Evolutionary conservation across 225 moss, liverwort and hornwort genomes (phyloP).

Genomic region (Pleurozium schreberi): DNA sequence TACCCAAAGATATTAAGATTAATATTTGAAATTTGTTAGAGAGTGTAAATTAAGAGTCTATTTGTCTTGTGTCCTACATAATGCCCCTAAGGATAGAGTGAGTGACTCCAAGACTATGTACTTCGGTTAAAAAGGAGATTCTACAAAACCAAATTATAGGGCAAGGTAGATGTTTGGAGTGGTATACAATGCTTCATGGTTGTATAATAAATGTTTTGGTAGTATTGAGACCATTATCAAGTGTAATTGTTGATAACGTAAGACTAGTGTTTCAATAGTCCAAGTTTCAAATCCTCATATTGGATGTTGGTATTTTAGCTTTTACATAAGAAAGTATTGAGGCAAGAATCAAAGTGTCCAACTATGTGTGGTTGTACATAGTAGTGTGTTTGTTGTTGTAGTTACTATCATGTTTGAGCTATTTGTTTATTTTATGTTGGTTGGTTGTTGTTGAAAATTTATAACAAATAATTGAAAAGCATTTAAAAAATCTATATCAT

Average conservation of each 20-base stretch:
- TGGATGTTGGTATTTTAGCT: background rate
- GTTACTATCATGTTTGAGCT: too few relatives aligned
- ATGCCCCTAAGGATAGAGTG: background rate
- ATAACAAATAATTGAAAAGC: background rate
- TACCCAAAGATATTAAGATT: background rate
- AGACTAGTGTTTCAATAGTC: background rate
- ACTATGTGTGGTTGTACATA: too few relatives aligned
- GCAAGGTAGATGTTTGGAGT: rapidly evolving
- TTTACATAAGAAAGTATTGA: background rate
- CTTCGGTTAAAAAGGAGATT: background rate
- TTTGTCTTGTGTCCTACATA: background rate
- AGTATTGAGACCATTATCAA: rapidly evolving
- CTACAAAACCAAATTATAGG: background rate
- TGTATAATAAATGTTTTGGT: background rate
- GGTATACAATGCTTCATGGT: background rate
- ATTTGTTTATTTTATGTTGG: too few relatives aligned
- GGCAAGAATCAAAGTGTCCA: background rate
- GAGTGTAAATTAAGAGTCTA: background rate
- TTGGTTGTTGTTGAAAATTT: too few relatives aligned
- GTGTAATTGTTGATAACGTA: rapidly evolving
- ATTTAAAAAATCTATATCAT: background rate
- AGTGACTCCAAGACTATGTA: background rate
- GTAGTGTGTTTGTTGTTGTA: too few relatives aligned
- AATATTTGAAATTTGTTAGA: background rate
- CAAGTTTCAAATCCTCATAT: background rate